A percentile compares a stretch with the other conserved stretches of the same genome.
Evolutionary conservation across 345 rosid species (phyloP).

Genomic region (Noccaea caerulescens): DNA sequence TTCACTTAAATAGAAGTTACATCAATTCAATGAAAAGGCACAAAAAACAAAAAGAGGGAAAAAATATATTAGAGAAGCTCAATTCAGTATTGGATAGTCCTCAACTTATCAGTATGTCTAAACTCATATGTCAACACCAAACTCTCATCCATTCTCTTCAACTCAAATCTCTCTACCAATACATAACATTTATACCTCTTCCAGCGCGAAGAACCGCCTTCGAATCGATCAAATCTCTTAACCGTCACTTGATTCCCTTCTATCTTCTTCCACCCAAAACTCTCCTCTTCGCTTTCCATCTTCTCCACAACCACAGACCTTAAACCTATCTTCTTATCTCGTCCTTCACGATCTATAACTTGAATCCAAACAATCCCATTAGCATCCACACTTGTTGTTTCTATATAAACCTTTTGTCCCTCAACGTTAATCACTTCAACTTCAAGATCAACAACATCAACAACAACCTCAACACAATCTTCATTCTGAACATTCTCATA

Average conservation of each 20-base stretch:
- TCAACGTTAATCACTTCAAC: constrained; percentile 41
- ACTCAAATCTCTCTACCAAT: constrained; percentile 64
- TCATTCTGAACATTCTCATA: constrained; percentile 35
- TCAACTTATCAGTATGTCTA: constrained; percentile 50
- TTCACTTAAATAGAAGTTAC: not conserved
- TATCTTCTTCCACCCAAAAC: constrained; percentile 53
- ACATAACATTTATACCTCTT: constrained; percentile 55
- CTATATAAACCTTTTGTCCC: constrained; percentile 35
- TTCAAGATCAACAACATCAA: constrained; percentile 43
- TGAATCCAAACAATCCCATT: constrained; percentile 53
- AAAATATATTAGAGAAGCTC: not conserved
- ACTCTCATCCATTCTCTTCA: constrained; percentile 66
- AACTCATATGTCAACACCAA: constrained; percentile 53
- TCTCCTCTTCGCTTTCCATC: constrained; percentile 58
- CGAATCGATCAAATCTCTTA: constrained; percentile 40
- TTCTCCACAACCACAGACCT: constrained; percentile 50
- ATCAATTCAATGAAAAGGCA: not conserved
- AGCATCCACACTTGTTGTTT: constrained; percentile 26
- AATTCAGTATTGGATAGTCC: constrained; percentile 29
- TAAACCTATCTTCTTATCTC: constrained; percentile 47
- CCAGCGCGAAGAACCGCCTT: constrained; percentile 41
- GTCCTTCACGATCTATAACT: not conserved
- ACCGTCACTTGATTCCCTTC: constrained; percentile 29
- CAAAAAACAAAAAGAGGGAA: not conserved
- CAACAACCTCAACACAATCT: constrained; percentile 29